Conservation (phyloP, 495 filamentous ascomycete species). For the Mytilinidion resinicola region DNA sequence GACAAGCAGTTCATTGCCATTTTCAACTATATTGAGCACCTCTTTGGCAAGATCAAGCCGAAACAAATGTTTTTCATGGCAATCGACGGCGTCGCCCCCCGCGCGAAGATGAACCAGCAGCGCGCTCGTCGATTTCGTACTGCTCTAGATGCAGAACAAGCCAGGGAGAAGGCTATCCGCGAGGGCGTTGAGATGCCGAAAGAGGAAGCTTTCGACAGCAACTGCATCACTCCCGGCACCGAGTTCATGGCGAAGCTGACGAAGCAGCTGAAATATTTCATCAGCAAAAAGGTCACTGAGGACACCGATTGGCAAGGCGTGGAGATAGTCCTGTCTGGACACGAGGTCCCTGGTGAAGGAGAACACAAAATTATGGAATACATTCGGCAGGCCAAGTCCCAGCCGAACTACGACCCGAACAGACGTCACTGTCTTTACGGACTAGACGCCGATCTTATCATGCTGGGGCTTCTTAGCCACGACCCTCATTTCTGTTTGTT, state of each 20-base stretch:
- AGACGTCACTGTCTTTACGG: conserved; percentile 96
- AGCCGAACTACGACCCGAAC: conserved; percentile 90
- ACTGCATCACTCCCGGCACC: conserved; percentile 96
- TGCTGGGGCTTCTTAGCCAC: conserved; percentile 93
- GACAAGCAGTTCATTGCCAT: conserved; percentile 99
- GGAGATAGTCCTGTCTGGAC: conserved; percentile 92
- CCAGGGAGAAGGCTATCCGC: conserved; percentile 79
- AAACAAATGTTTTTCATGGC: conserved; percentile 99
- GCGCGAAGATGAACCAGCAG: conserved; percentile 99
- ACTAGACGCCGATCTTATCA: conserved; percentile 95
- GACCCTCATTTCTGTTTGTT: conserved; percentile 98
- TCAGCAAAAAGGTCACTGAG: conserved; percentile 97
- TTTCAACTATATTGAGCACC: conserved; percentile 99
- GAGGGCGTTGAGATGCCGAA: conserved; percentile 90
- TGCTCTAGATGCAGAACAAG: conserved; percentile 81
- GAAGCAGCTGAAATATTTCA: conserved; percentile 91
- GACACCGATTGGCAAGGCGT: conserved; percentile 95
- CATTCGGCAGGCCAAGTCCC: conserved; percentile 91
- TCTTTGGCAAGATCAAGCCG: conserved; percentile 97
- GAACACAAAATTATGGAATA: conserved; percentile 99
- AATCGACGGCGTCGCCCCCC: conserved; percentile 92
- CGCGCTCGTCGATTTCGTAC: conserved; percentile 92
- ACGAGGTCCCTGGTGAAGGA: conserved; percentile 98
- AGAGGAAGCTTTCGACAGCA: conserved; percentile 95
- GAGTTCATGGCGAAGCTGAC: conserved; percentile 97